A percentile compares a stretch with the other conserved stretches of the same genome.
Conservation (phyloP, 139 green algal genomes). For the Asterochloris sp. region DNA sequence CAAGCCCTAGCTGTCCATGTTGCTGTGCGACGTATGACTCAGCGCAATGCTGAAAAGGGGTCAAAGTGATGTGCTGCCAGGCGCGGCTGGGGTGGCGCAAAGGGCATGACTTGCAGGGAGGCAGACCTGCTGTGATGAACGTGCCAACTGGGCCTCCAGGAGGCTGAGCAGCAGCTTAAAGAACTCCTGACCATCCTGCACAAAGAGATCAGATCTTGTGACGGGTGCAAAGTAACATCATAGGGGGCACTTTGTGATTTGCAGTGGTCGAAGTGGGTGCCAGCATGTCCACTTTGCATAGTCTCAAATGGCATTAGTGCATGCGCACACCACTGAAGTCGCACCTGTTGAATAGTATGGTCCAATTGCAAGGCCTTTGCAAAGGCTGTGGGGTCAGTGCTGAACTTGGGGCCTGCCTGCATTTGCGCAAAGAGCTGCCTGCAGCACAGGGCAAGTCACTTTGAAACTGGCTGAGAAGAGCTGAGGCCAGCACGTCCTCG, state of each 20-base stretch:
- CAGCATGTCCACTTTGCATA: no score
- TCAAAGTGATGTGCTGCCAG: no score
- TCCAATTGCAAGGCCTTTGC: conserved; percentile 68
- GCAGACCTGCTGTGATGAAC: conserved; percentile 16
- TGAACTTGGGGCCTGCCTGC: conserved; percentile 41
- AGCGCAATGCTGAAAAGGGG: background rate
- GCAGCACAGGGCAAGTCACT: background rate
- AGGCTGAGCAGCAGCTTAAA: conserved; percentile 87
- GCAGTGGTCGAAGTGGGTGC: no score
- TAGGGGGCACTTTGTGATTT: no score
- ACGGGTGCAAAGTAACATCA: background rate
- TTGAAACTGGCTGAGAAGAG: background rate
- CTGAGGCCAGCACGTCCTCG: background rate
- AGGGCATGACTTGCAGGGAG: no score
- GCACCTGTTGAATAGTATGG: conserved; percentile 72
- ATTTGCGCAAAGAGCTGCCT: conserved; percentile 62
- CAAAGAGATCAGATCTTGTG: background rate
- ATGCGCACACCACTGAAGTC: background rate
- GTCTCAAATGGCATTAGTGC: background rate
- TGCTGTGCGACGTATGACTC: background rate
- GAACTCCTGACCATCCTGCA: conserved; percentile 92
- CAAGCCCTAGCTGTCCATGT: background rate
- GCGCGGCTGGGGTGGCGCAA: no score
- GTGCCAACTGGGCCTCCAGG: conserved; percentile 62
- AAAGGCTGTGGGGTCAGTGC: conserved; percentile 64